These are phyloP conservation scores for Cystoisospora suis DNA, from an alignment of 169 alveolate genomes.

Conservation along the genomic window DNA sequence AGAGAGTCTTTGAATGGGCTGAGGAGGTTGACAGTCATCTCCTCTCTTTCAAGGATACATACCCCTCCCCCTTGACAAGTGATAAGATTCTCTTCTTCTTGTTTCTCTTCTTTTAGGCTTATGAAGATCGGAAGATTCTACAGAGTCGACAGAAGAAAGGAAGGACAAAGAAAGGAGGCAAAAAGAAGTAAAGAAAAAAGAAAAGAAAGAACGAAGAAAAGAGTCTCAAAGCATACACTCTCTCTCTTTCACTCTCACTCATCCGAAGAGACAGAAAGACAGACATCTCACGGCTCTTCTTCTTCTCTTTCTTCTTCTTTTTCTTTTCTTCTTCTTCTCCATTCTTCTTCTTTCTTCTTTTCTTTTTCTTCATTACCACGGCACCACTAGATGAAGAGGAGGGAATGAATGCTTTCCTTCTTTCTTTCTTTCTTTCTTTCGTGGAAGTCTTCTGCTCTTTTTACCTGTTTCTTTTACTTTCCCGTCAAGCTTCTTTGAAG, in stretches of 20 bases:
- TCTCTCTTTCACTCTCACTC: neutral
- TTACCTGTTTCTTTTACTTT: neutral
- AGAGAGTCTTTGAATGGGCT: neutral
- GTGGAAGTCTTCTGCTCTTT: neutral
- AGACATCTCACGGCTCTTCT: neutral
- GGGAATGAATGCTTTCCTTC: too few relatives aligned
- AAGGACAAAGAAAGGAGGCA: neutral
- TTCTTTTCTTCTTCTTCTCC: neutral
- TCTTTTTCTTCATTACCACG: too few relatives aligned
- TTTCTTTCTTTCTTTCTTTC: too few relatives aligned
- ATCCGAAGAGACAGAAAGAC: neutral
- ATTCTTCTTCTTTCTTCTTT: neutral
- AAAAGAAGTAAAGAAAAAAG: neutral
- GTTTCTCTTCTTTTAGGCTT: neutral
- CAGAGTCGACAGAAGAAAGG: constrained; percentile 13
- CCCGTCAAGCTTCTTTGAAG: neutral
- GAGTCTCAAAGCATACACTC: neutral
- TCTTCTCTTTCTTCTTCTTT: neutral
- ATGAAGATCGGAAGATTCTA: constrained; percentile 17
- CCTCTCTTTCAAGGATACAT: neutral
- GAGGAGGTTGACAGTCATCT: neutral
- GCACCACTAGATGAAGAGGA: too few relatives aligned
- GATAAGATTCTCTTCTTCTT: neutral
- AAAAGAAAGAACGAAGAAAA: neutral
- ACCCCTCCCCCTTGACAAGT: neutral